phyloP scores from a whole-genome alignment of 345 rosid genomes.

The Eutrema japonicum region DNA sequence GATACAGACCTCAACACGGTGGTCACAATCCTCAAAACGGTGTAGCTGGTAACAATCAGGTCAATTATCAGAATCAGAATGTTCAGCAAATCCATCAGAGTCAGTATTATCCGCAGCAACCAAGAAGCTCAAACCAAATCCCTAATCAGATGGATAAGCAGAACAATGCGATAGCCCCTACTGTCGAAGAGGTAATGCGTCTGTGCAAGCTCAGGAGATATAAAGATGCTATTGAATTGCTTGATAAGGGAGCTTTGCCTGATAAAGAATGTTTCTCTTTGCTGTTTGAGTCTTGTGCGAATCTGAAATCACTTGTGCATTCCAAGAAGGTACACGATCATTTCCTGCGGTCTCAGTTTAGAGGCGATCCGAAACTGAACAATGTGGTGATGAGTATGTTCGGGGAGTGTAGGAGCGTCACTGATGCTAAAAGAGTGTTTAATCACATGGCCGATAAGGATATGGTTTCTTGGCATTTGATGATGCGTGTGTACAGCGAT shows the following conservation, averaged over 20 bases:
- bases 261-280: constrained; percentile 54
- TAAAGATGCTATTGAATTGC: constrained; percentile 67
- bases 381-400: constrained; percentile 68
- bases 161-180: constrained; percentile 34
- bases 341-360: constrained; percentile 59
- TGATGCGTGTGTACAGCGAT: constrained; percentile 63
- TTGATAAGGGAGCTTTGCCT: constrained; percentile 66
- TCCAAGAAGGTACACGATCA: constrained; percentile 78
- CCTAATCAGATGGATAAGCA: constrained; percentile 46
- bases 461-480: constrained; percentile 76
- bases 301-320: constrained; percentile 58
- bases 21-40: constrained; percentile 44
- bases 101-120: constrained; percentile 39
- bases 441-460: constrained; percentile 71
- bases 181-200: constrained; percentile 49
- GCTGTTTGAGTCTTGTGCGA: constrained; percentile 57
- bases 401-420: constrained; percentile 59
- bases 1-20: constrained; percentile 37
- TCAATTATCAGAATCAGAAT: constrained; percentile 38
- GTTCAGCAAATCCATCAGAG: constrained; percentile 31
- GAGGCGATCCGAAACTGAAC: constrained; percentile 61
- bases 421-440: constrained; percentile 74
- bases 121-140: constrained; percentile 49
- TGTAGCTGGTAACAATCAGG: constrained; percentile 34
- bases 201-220: constrained; percentile 58